Conservation (phyloP, 148 eudicot species). For the Spergularia bocconei region DNA sequence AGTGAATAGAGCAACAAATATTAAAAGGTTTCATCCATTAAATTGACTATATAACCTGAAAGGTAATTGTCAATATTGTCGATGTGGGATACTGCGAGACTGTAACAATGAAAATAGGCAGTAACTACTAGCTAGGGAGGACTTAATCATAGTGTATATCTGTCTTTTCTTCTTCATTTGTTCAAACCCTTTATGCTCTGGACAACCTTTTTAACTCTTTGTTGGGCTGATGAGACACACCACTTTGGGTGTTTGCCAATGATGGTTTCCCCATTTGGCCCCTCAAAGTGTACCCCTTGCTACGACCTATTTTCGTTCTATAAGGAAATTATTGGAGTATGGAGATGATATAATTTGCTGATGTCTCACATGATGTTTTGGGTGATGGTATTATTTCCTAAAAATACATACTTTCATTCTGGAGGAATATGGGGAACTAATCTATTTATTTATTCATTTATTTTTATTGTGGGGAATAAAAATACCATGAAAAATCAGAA, state of each 20-base stretch:
- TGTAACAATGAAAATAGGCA: too few species aligned
- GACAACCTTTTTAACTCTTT: background rate
- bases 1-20: too few species aligned
- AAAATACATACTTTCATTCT: too few species aligned
- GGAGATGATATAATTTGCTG: background rate
- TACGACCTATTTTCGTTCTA: background rate
- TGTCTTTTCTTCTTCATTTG: background rate
- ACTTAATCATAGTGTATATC: background rate
- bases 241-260: constrained; percentile 14
- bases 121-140: too few species aligned
- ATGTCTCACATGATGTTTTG: constrained; percentile 13
- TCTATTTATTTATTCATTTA: too few species aligned
- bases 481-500: too few species aligned
- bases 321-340: background rate
- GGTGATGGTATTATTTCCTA: background rate
- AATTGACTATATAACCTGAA: too few species aligned
- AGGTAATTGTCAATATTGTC: too few species aligned
- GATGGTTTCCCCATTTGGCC: constrained; percentile 15
- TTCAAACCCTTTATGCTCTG: background rate
- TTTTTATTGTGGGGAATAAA: too few species aligned
- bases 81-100: too few species aligned
- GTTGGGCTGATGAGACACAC: constrained; percentile 23
- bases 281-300: background rate
- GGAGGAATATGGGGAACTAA: too few species aligned
- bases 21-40: too few species aligned